A percentile compares a stretch with the other conserved stretches of the same genome.
Conservation (phyloP, 75 land plant species). For the Selaginella moellendorffii region DNA sequence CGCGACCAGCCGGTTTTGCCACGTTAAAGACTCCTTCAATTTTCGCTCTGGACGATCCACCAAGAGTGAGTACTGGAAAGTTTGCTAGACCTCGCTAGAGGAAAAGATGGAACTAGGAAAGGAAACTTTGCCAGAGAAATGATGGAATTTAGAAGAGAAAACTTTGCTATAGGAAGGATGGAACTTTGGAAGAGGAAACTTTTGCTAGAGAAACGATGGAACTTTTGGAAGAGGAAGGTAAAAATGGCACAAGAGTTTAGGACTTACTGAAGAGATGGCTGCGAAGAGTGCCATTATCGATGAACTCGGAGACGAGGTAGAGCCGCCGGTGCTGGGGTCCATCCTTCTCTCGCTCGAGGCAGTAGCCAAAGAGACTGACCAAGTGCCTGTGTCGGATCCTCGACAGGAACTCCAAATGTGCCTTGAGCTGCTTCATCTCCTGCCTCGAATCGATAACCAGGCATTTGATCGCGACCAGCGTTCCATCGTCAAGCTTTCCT, state of each 20-base stretch:
- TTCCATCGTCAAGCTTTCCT: neutral
- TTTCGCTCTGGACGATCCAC: neutral
- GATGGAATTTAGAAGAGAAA: too few species aligned
- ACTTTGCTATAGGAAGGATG: too few species aligned
- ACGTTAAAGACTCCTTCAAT: slow-evolving; percentile 13
- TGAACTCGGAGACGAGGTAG: slow-evolving; percentile 2
- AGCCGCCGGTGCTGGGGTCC: neutral
- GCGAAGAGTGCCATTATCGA: slow-evolving; percentile 1
- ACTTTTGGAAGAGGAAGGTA: too few species aligned
- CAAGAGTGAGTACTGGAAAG: too few species aligned
- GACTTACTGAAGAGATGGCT: slow-evolving; percentile 1
- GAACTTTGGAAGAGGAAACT: too few species aligned
- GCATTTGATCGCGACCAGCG: slow-evolving; percentile 4
- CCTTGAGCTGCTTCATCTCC: neutral
- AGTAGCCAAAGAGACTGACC: neutral
- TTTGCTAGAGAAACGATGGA: too few species aligned
- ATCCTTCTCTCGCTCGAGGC: neutral
- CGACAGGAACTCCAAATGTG: slow-evolving; percentile 1
- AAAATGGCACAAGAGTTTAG: too few species aligned
- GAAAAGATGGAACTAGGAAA: too few species aligned
- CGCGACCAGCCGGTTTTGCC: slow-evolving; percentile 60
- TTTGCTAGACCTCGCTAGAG: too few species aligned
- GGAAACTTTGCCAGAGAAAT: too few species aligned
- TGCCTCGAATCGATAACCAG: neutral
- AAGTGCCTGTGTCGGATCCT: slow-evolving; percentile 3